phyloP scores from a whole-genome alignment of 257 asterid genomes.

The Nicotiana tabacum region DNA sequence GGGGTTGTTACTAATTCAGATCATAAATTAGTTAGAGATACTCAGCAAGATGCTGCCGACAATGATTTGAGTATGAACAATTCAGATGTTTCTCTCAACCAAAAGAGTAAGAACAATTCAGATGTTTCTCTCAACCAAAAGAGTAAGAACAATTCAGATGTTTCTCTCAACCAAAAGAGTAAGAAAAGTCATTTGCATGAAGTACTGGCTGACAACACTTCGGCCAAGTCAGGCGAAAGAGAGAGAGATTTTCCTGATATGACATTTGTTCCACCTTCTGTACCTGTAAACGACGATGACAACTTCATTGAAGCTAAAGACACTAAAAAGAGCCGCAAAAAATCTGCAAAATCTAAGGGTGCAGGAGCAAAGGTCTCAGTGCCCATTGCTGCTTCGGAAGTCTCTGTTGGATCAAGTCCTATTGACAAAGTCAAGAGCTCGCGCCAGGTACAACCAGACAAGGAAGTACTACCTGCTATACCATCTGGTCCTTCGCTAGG shows the following conservation, averaged over 20 bases:
- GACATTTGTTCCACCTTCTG: constrained; percentile 20
- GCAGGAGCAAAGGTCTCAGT: constrained; percentile 50
- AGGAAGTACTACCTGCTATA: constrained; percentile 60
- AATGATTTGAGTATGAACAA: constrained; percentile 27
- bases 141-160: constrained; percentile 37
- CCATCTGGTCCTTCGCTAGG: constrained; percentile 96
- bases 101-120: constrained; percentile 45
- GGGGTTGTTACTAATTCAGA: constrained; percentile 53
- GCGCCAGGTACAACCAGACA: constrained; percentile 59
- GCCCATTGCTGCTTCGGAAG: constrained; percentile 39
- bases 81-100: constrained; percentile 34
- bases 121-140: constrained; percentile 23
- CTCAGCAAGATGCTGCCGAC: constrained; percentile 32
- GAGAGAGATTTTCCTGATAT: constrained; percentile 40
- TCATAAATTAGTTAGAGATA: constrained; percentile 39
- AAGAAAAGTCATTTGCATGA: constrained; percentile 57
- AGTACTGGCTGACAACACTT: constrained; percentile 47
- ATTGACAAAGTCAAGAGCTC: constrained; percentile 51
- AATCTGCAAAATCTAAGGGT: constrained; percentile 72
- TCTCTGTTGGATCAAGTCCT: constrained; percentile 50
- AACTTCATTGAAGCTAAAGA: constrained; percentile 92
- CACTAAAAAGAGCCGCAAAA: constrained; percentile 83
- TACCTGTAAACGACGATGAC: constrained; percentile 36
- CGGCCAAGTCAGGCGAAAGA: constrained; percentile 35
- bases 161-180: constrained; percentile 34